Conservation (phyloP, 2,329 filamentous ascomycete species). For the Hypomyces perniciosus region DNA sequence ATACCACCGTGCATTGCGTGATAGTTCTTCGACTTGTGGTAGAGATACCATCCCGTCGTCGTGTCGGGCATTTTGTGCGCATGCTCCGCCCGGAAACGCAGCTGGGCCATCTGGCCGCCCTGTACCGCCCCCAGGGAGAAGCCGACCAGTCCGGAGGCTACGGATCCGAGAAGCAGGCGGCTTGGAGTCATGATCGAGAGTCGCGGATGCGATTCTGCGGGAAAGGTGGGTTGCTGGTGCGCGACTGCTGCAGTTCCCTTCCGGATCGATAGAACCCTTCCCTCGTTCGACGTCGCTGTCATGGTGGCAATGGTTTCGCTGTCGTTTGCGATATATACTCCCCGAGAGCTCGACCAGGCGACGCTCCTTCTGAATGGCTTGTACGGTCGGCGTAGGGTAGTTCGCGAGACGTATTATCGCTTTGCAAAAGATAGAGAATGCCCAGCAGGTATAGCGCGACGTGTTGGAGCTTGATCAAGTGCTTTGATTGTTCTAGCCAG, state of each 20-base stretch:
- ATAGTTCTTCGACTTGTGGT: slow-evolving; percentile 98
- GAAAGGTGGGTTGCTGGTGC: slow-evolving; percentile 18
- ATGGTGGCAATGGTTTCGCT: neutral
- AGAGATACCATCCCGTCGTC: slow-evolving; percentile 91
- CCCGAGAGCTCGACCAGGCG: neutral
- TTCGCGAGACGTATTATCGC: neutral
- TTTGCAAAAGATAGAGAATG: neutral
- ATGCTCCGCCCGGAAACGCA: slow-evolving; percentile 92
- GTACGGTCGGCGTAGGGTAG: too few species aligned
- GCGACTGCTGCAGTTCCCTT: neutral
- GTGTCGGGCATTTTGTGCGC: slow-evolving; percentile 84
- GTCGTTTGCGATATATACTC: neutral
- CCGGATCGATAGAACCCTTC: neutral
- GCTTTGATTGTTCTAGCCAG: neutral
- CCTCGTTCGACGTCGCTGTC: slow-evolving; percentile 1
- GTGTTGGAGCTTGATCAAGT: neutral
- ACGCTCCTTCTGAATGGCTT: too few species aligned
- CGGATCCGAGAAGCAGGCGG: slow-evolving; percentile 60
- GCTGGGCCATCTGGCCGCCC: slow-evolving; percentile 65
- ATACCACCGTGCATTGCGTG: slow-evolving; percentile 71
- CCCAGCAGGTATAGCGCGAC: neutral
- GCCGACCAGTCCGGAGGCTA: slow-evolving; percentile 61
- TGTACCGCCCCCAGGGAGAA: slow-evolving; percentile 64
- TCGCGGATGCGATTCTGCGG: slow-evolving; percentile 34
- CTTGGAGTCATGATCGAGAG: slow-evolving; percentile 58